A percentile compares a stretch with the other conserved stretches of the same genome.
These are phyloP conservation scores for Paspalum vaginatum DNA, from an alignment of 176 grass and related monocot genomes.

Conservation along the genomic window DNA sequence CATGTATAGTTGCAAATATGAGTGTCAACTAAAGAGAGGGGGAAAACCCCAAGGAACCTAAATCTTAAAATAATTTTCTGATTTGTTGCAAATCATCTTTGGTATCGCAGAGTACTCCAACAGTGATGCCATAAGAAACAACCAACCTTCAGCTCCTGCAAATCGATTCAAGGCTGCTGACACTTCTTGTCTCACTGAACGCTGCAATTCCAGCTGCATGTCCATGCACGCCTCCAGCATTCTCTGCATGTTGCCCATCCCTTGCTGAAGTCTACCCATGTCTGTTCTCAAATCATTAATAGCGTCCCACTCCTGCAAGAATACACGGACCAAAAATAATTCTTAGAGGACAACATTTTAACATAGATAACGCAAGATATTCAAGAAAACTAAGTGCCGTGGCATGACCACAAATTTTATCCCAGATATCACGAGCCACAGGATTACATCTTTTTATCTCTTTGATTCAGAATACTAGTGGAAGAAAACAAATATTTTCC, in stretches of 20 bases:
- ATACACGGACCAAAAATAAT: constrained; percentile 23
- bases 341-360: background rate
- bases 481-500: background rate
- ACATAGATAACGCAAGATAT: background rate
- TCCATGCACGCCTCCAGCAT: constrained; percentile 96
- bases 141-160: constrained; percentile 62
- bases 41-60: background rate
- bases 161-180: constrained; percentile 87
- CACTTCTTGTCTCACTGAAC: constrained; percentile 94
- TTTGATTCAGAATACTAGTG: background rate
- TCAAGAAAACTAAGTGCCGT: constrained; percentile 13
- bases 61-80: background rate
- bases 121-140: background rate
- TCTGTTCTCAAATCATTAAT: constrained; percentile 92
- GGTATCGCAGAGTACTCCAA: background rate
- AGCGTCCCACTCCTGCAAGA: constrained; percentile 85
- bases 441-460: background rate
- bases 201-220: constrained; percentile 96
- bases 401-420: background rate
- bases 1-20: background rate
- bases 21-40: background rate
- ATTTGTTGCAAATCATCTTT: background rate
- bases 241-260: constrained; percentile 94
- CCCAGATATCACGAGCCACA: background rate
- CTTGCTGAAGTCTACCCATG: constrained; percentile 85